Evolutionary conservation across 2,329 filamentous ascomycete genomes (phyloP).

Genomic region (Myriosclerotinia duriaeana): DNA sequence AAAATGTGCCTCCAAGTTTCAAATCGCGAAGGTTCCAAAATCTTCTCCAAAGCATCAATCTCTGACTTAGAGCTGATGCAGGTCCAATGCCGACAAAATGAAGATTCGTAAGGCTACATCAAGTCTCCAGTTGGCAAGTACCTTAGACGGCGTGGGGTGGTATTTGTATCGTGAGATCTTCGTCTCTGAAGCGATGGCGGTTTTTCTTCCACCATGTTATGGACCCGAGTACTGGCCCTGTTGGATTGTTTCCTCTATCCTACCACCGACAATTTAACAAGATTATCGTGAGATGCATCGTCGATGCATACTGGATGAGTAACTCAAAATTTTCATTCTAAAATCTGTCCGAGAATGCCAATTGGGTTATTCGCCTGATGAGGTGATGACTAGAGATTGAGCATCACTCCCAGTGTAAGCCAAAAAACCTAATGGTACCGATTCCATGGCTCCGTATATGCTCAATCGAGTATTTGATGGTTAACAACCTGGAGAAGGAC

Average conservation of each 20-base stretch:
- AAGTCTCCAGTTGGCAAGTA: neutral
- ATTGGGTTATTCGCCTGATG: neutral
- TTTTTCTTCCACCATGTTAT: neutral
- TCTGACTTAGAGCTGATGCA: constrained; percentile 1
- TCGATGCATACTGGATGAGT: neutral
- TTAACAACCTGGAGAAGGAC: neutral
- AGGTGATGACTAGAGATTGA: neutral
- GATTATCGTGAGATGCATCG: neutral
- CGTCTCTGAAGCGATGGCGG: neutral
- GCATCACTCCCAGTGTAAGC: neutral
- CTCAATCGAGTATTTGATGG: neutral
- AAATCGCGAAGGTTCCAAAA: too few species aligned
- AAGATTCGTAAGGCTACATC: neutral
- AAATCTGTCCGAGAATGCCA: neutral
- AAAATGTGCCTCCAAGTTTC: neutral
- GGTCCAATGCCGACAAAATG: neutral
- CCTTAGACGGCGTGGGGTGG: too few species aligned
- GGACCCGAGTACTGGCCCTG: neutral
- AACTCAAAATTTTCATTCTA: neutral
- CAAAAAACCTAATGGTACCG: neutral
- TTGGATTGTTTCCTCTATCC: neutral
- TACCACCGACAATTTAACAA: neutral
- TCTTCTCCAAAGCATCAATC: neutral
- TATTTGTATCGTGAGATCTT: neutral
- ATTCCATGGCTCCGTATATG: constrained; percentile 4